A percentile compares a stretch with the other conserved stretches of the same genome.
These are phyloP conservation scores for Hanseniaspora meyeri DNA, from an alignment of 805 yeast species.

Conservation along the genomic window DNA sequence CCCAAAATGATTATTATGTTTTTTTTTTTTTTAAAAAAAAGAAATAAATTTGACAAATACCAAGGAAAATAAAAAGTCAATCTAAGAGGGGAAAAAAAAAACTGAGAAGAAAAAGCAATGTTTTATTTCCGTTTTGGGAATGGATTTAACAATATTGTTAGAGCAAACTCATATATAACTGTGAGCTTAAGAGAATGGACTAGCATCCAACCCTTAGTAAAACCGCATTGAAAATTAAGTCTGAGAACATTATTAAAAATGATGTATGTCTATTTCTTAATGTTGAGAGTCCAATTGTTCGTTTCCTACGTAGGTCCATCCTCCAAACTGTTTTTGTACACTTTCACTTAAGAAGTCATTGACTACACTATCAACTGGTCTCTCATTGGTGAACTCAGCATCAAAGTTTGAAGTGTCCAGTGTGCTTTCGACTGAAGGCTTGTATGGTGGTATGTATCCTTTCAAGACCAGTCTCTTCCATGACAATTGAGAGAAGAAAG, in stretches of 20 bases:
- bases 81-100: background rate
- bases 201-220: too few species aligned
- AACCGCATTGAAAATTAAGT: too few species aligned
- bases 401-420: conserved; percentile 90
- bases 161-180: too few species aligned
- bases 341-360: conserved; percentile 83
- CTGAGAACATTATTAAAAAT: background rate
- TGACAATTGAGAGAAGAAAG: conserved; percentile 78
- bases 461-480: conserved; percentile 75
- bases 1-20: too few species aligned
- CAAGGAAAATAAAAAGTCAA: background rate
- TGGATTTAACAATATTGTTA: background rate
- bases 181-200: background rate
- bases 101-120: background rate
- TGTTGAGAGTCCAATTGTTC: conserved; percentile 31
- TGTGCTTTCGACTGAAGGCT: conserved; percentile 77
- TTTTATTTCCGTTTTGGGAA: background rate
- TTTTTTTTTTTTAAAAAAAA: background rate
- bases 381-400: conserved; percentile 79
- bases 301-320: conserved; percentile 90
- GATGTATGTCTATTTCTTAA: background rate
- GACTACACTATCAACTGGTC: conserved; percentile 90
- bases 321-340: conserved; percentile 96
- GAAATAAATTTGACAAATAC: background rate
- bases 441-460: conserved; percentile 89